phyloP scores from a whole-genome alignment of 768 basidiomycete genomes.

The Naganishia antarctica region DNA sequence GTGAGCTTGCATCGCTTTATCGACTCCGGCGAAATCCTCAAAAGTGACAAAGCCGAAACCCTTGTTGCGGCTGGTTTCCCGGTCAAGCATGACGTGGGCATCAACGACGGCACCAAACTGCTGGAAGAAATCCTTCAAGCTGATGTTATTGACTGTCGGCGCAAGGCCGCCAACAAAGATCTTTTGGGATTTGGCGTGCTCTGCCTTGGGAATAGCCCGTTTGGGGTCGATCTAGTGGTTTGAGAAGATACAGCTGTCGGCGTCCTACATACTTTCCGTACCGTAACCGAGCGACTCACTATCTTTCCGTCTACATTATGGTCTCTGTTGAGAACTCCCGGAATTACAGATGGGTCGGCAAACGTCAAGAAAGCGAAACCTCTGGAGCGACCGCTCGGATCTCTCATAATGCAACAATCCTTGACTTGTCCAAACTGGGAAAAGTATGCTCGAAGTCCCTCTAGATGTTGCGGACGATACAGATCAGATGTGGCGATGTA shows the following conservation, averaged over 20 bases:
- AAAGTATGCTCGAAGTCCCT: constrained; percentile 66
- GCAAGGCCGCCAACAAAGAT: constrained; percentile 94
- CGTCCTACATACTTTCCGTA: background rate
- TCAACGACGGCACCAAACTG: constrained; percentile 95
- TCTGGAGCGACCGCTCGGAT: constrained; percentile 84
- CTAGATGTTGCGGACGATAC: constrained; percentile 48
- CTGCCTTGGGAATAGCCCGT: constrained; percentile 92
- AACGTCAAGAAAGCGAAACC: constrained; percentile 99
- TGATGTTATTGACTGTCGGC: constrained; percentile 84
- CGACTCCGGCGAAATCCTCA: constrained; percentile 76
- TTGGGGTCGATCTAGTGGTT: constrained; percentile 89
- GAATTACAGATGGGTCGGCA: constrained; percentile 84
- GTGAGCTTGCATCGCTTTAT: constrained; percentile 79
- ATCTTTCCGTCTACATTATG: constrained; percentile 96
- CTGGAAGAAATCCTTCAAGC: constrained; percentile 85
- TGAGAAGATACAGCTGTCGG: background rate
- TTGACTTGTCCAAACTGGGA: constrained; percentile 94
- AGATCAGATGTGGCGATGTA: constrained; percentile 30
- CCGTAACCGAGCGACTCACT: constrained; percentile 56
- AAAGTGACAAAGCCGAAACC: constrained; percentile 63
- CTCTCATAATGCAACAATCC: constrained; percentile 98
- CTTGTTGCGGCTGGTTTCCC: constrained; percentile 69
- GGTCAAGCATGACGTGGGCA: constrained; percentile 97
- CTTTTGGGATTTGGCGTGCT: constrained; percentile 77
- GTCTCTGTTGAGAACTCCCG: constrained; percentile 89